Conservation (phyloP, 768 basidiomycete species). For the Hygrophoropsis aurantiaca region DNA sequence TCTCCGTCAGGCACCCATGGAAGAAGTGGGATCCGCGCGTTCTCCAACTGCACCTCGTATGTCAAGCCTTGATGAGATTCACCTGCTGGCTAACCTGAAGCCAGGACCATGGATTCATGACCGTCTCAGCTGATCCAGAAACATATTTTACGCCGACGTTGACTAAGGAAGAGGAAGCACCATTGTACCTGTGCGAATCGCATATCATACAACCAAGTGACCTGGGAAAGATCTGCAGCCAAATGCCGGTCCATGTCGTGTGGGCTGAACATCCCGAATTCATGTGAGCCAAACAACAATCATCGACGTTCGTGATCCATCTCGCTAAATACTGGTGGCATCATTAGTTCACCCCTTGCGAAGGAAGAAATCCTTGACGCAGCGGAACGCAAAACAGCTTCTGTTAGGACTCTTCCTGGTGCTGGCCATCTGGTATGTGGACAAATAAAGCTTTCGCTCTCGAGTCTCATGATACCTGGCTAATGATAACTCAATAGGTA, state of each 20-base stretch:
- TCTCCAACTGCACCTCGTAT: constrained; percentile 22
- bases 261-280: constrained; percentile 32
- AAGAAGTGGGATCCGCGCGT: constrained; percentile 22
- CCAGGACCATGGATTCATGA: constrained; percentile 28
- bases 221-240: constrained; percentile 17
- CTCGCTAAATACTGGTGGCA: background rate
- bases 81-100: too few relatives aligned
- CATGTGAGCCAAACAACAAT: constrained; percentile 12
- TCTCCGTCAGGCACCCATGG: constrained; percentile 12
- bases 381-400: constrained; percentile 15
- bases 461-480: background rate
- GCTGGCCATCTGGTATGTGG: constrained; percentile 29
- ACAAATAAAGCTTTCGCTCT: background rate
- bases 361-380: constrained; percentile 29
- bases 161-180: constrained; percentile 30
- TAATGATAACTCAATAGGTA: constrained; percentile 11
- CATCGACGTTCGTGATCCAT: background rate
- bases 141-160: constrained; percentile 18
- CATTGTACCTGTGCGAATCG: constrained; percentile 19
- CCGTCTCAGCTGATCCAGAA: constrained; percentile 3
- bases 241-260: constrained; percentile 21
- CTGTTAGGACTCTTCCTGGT: constrained; percentile 21
- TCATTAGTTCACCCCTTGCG: constrained; percentile 21
- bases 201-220: constrained; percentile 26
- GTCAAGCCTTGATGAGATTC: background rate